These are phyloP conservation scores for Phenoliferia sp. DNA, from an alignment of 1,284 basidiomycete genomes.

Conservation along the genomic window DNA sequence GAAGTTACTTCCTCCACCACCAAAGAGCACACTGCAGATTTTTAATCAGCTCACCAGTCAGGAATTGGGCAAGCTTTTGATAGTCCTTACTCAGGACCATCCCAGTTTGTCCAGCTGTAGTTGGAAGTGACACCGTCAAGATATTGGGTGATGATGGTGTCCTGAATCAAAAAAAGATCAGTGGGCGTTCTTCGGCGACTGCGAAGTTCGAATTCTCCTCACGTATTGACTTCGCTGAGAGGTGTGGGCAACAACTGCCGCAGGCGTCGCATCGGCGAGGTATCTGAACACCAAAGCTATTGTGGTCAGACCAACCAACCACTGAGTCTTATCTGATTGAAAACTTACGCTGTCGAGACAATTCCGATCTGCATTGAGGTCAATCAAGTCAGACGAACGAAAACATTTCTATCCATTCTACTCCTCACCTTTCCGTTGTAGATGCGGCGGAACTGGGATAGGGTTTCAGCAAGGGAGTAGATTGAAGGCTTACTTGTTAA, in stretches of 20 bases:
- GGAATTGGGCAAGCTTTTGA: too few relatives aligned
- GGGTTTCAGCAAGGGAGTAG: neutral
- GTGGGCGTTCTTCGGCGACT: neutral
- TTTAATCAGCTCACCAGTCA: neutral
- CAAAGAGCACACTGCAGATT: constrained; percentile 14
- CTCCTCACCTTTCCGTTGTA: constrained; percentile 41
- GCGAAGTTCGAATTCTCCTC: neutral
- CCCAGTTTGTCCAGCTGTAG: constrained; percentile 44
- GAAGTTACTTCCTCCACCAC: constrained; percentile 26
- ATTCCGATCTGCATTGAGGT: too few relatives aligned
- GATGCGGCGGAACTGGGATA: constrained; percentile 16
- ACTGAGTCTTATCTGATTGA: neutral
- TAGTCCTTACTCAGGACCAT: constrained; percentile 43
- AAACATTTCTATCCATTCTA: constrained; percentile 40
- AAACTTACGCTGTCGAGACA: constrained; percentile 43
- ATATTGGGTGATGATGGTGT: constrained; percentile 43
- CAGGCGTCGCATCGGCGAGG: constrained; percentile 47
- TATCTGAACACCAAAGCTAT: constrained; percentile 9
- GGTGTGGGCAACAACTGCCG: constrained; percentile 43
- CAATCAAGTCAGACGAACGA: constrained; percentile 37
- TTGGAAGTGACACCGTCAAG: constrained; percentile 42
- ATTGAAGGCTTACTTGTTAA: too few relatives aligned
- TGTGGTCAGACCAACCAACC: neutral
- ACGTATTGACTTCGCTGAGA: constrained; percentile 39
- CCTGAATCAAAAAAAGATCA: neutral